Base-by-base conservation (phyloP, 352 stramenopile genomes). In the Globisporangium sylvaticum region DNA sequence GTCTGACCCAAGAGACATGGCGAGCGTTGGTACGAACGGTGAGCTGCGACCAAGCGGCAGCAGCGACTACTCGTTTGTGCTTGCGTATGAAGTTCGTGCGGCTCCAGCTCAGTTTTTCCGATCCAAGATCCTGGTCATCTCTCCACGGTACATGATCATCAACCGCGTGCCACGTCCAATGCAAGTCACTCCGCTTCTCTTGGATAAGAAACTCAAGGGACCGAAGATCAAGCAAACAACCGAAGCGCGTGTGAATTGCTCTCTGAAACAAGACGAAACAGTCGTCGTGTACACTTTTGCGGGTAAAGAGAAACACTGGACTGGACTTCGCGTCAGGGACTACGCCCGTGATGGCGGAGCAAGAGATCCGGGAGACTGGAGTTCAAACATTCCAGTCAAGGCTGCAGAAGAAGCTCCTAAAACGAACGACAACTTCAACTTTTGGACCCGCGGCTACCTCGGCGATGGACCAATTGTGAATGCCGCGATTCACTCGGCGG, bases 41-140 rank as follows among this genome's bases (percentile, higher is more conserved):
- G 87, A 95, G 62, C 22, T 96, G 44, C 69, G 77, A 15, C 74
- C 79, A 18, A 72, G 64, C 60, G 72, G 71, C 52, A 79, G 69
- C 10, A 77, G 74, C 18, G 74, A 87, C 54, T 88, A 79, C 10
- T 81, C 77, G 14, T 96, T 90, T 34, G 80, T 95, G 52, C 72
- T 96, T 50, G 84, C 87, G 53, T 96, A 88, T 67, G 85, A 95
- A 68, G 71, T 94, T 6, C 74, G 83, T n/a, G 88, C 84, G 4
- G 88, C 85, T 20, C 87, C 88, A 42, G 81, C 76, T 0, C 88
- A 95, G 65, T 96, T 95, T 57, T 90, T 87, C 67, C 75, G 85
- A 5, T 90, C 88, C 9, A 95, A 94, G 73, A 89, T 96, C 46
- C 69, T 94, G 31, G 73, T 89, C 2, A 79, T 96, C 46, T 89